Evolutionary conservation across 2,329 filamentous ascomycete species (phyloP).

Genomic region (Penicillium aurantiogriseum): DNA sequence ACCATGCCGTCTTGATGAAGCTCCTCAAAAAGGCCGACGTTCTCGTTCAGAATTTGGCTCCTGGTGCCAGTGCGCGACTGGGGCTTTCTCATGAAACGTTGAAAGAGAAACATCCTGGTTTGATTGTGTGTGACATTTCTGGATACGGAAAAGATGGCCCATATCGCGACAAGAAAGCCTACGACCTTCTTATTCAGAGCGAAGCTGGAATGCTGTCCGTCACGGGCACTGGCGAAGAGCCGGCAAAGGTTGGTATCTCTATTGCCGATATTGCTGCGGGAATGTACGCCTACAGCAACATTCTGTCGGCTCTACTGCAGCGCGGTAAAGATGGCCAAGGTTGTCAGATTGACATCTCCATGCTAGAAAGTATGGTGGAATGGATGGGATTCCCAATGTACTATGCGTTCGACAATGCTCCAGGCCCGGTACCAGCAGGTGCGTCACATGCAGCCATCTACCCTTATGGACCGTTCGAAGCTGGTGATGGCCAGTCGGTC

Average conservation of each 20-base stretch:
- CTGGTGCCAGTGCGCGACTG: conserved; percentile 50
- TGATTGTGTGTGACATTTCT: conserved; percentile 57
- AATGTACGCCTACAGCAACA: conserved; percentile 54
- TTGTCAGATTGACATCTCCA: conserved; percentile 54
- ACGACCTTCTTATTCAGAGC: conserved; percentile 56
- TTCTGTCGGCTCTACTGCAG: conserved; percentile 52
- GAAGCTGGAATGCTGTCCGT: conserved; percentile 55
- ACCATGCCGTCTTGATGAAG: conserved; percentile 45
- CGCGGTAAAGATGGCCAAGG: conserved; percentile 51
- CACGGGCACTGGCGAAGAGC: conserved; percentile 48
- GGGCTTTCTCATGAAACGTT: conserved; percentile 50
- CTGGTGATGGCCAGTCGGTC: conserved; percentile 49
- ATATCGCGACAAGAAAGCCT: conserved; percentile 56
- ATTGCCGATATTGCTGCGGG: conserved; percentile 56
- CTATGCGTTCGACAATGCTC: conserved; percentile 50
- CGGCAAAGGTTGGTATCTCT: conserved; percentile 54
- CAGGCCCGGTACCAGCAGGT: conserved; percentile 47
- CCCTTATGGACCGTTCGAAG: conserved; percentile 56
- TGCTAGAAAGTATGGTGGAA: conserved; percentile 59
- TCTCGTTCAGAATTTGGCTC: conserved; percentile 55
- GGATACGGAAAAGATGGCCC: conserved; percentile 54
- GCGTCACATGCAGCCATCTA: conserved; percentile 57
- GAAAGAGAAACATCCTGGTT: conserved; percentile 41
- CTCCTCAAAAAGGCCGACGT: conserved; percentile 51
- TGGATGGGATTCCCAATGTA: conserved; percentile 61